Conservation (phyloP, 2,329 filamentous ascomycete species). For the Verticillium dahliae region DNA sequence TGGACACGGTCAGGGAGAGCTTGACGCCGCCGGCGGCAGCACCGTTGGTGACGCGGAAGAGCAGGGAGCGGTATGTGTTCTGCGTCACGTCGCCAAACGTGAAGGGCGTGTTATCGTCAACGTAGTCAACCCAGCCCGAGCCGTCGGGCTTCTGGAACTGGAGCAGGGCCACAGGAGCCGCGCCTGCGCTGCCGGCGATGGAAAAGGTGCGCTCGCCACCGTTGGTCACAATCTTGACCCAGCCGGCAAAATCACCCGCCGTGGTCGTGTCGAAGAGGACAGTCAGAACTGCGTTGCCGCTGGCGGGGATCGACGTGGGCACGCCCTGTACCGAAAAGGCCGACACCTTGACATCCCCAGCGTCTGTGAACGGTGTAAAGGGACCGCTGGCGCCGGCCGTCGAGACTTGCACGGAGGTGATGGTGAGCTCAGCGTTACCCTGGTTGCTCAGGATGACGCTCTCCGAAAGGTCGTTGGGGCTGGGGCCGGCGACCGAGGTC, state of each 20-base stretch:
- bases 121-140: constrained; percentile 40
- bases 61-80: constrained; percentile 37
- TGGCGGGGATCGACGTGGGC: constrained; percentile 33
- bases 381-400: constrained; percentile 34
- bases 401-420: constrained; percentile 37
- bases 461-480: constrained; percentile 29
- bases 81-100: constrained; percentile 48
- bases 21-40: constrained; percentile 40
- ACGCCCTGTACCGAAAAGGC: constrained; percentile 41
- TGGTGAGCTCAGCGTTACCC: constrained; percentile 36
- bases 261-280: constrained; percentile 38
- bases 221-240: constrained; percentile 35
- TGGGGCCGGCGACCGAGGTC: constrained; percentile 36
- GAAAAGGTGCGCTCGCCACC: constrained; percentile 41
- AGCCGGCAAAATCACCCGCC: constrained; percentile 41
- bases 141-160: constrained; percentile 48
- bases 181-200: constrained; percentile 42
- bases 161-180: constrained; percentile 38
- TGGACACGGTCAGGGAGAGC: constrained; percentile 48
- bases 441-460: constrained; percentile 40
- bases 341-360: constrained; percentile 29
- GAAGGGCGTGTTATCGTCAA: constrained; percentile 31
- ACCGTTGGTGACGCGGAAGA: constrained; percentile 47
- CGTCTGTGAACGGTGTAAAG: constrained; percentile 23
- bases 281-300: constrained; percentile 28